Evolutionary conservation across 176 grass and related monocot genomes (phyloP), one percentile per base, ranked within the genome.

Genomic region (Oropetium thomaeum): DNA sequence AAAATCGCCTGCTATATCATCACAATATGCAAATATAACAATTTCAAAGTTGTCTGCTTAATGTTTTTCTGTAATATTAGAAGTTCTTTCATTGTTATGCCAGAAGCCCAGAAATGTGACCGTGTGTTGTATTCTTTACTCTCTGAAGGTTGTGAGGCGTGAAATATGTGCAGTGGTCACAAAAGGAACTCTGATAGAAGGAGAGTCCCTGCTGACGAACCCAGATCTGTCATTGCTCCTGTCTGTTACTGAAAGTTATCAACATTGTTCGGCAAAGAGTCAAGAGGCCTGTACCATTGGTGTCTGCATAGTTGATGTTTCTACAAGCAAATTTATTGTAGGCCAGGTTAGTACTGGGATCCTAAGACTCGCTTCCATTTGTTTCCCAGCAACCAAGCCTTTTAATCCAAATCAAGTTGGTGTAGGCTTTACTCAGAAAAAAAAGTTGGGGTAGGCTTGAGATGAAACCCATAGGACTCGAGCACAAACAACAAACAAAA

Each of bases 101-200:
- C 17, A 27, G 32, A 32, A 67, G 53, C 13, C 31, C 17, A 27
- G 32, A 32, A 67, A 61, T 15, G 59, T 87, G 41, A 61, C 44
- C 14, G 4, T 80, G 30, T 60, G 80, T 84, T 30, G 35, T 38
- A 3, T 82, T 30, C 63, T 91, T 81, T 81, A 54, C 66, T 77
- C 45, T 83, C 62, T 89, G 58, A 89, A 98, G 95, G 95, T 98
- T 65, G 95, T 98, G 75, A 98, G 87, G 79, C 90, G 95, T 81
- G 95, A 98, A 91, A 84, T 98, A 81, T 98, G 95, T 86, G 91
- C 88, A 60, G 59, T 93, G 54, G 90, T 93, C 55, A 89, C 95
- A 51, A 93, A 98, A 79, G 95, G 95, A 69, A 98, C 95, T 83
- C 81, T 93, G 47, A 88, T 79, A 75, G 95, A 98, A 68, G 95